These are phyloP conservation scores for Boletus sp. DNA, from an alignment of 768 basidiomycete genomes.

Conservation along the genomic window DNA sequence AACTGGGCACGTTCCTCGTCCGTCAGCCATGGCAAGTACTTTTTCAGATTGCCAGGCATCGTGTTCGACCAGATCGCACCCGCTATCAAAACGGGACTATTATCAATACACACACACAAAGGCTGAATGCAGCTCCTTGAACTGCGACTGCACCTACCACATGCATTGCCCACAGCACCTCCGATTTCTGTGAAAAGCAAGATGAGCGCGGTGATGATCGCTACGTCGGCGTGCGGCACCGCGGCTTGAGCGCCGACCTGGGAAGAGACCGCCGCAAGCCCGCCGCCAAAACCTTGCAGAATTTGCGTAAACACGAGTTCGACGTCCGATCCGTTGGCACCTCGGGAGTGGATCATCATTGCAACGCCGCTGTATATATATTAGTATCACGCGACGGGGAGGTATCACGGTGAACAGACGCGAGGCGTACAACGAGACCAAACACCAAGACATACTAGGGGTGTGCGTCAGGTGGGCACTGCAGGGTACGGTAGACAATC, in stretches of 20 bases:
- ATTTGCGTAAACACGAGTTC: constrained; percentile 66
- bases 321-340: constrained; percentile 50
- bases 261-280: constrained; percentile 54
- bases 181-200: constrained; percentile 69
- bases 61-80: constrained; percentile 61
- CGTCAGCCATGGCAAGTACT: constrained; percentile 50
- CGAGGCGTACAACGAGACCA: constrained; percentile 58
- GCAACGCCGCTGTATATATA: constrained; percentile 47
- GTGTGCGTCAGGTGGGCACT: neutral
- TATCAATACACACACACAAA: neutral
- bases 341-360: constrained; percentile 69
- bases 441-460: constrained; percentile 46
- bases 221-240: constrained; percentile 63
- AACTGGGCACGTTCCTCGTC: constrained; percentile 42
- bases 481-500: neutral
- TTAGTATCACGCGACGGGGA: neutral
- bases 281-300: constrained; percentile 73
- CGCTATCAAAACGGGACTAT: constrained; percentile 28
- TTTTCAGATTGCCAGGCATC: constrained; percentile 61
- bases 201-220: constrained; percentile 63
- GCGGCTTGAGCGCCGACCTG: constrained; percentile 65
- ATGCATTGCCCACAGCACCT: constrained; percentile 60
- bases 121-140: neutral
- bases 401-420: constrained; percentile 27
- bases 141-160: constrained; percentile 36